These are phyloP conservation scores for Hypoxylon fragiforme DNA, from an alignment of 495 filamentous ascomycete genomes.

Conservation along the genomic window DNA sequence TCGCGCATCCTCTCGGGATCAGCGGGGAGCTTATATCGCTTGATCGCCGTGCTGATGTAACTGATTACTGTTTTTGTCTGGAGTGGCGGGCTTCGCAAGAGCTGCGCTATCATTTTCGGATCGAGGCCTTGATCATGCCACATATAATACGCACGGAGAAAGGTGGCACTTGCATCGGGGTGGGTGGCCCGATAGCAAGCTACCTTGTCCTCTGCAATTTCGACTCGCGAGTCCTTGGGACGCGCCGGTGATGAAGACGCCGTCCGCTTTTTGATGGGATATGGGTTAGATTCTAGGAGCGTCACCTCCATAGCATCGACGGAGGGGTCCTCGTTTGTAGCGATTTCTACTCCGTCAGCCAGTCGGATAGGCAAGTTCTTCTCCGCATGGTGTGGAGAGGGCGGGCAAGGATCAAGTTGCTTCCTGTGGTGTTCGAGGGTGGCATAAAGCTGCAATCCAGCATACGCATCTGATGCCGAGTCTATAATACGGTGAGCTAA, in stretches of 20 bases:
- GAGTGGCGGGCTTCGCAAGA: constrained; percentile 61
- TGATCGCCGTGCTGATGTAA: constrained; percentile 53
- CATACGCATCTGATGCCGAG: constrained; percentile 83
- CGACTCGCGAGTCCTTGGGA: constrained; percentile 40
- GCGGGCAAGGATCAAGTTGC: constrained; percentile 67
- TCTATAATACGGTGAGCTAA: constrained; percentile 50
- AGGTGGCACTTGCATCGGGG: constrained; percentile 35
- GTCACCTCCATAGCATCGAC: constrained; percentile 19
- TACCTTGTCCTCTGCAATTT: constrained; percentile 42
- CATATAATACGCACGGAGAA: constrained; percentile 64
- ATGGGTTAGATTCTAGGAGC: constrained; percentile 9
- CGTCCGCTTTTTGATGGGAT: too few relatives aligned
- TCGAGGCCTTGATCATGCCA: constrained; percentile 58
- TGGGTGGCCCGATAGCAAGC: constrained; percentile 34
- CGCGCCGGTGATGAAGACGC: background rate
- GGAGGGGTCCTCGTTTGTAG: constrained; percentile 19
- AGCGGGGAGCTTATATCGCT: constrained; percentile 46
- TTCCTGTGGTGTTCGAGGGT: constrained; percentile 67
- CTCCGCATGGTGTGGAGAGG: constrained; percentile 68
- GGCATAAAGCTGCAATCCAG: constrained; percentile 72
- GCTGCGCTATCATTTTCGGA: constrained; percentile 48
- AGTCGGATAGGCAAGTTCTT: constrained; percentile 62
- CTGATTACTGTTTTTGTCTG: constrained; percentile 49
- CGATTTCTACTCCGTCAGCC: constrained; percentile 39
- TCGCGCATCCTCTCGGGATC: constrained; percentile 37